These are phyloP conservation scores for Suhomyces pyralidae DNA, from an alignment of 805 yeast genomes.

Conservation along the genomic window DNA sequence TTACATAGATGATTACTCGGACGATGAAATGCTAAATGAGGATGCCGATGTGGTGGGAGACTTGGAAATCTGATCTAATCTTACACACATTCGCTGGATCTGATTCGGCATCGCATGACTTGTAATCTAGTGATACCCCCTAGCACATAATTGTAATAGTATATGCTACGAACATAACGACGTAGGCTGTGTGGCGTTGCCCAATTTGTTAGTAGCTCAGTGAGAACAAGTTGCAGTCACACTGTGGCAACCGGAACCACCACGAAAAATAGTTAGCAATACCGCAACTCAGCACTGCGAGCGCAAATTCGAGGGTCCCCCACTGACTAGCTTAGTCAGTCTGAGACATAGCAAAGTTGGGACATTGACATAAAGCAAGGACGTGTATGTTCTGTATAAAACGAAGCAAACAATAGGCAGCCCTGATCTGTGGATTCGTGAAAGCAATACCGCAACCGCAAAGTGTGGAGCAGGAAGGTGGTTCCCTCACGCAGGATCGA, in stretches of 20 bases:
- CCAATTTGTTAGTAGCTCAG: neutral
- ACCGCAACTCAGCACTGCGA: neutral
- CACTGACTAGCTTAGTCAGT: too few relatives aligned
- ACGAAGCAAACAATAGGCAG: neutral
- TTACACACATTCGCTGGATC: neutral
- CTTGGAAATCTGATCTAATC: slow-evolving; percentile 26
- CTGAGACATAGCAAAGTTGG: neutral
- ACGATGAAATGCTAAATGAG: slow-evolving; percentile 16
- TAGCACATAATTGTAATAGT: neutral
- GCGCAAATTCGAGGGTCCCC: neutral
- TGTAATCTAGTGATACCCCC: neutral
- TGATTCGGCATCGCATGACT: neutral
- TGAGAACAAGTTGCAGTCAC: neutral
- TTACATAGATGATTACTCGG: slow-evolving; percentile 18
- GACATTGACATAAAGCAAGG: neutral
- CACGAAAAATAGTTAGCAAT: neutral
- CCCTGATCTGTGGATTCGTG: neutral
- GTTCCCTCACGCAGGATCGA: neutral
- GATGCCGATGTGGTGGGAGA: slow-evolving; percentile 37
- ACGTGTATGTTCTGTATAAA: neutral
- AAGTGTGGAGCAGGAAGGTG: neutral
- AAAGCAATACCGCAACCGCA: neutral
- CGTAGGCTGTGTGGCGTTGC: neutral
- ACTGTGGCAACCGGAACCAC: neutral
- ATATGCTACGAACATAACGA: neutral